phyloP scores from a whole-genome alignment of 257 asterid genomes.

The Cynanchum wilfordii region DNA sequence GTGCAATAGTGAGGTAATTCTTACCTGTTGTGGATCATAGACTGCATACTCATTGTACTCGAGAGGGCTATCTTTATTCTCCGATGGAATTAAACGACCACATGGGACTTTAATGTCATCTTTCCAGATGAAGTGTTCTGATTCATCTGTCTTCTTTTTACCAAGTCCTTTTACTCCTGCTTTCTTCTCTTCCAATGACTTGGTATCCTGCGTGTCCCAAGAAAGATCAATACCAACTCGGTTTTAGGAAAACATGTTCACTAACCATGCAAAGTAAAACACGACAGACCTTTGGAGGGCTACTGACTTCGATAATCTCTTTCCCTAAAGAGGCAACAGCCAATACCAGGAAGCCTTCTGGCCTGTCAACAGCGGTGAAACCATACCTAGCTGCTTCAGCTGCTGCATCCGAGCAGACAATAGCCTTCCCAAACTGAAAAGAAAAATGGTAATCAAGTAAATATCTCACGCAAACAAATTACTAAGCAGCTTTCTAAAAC shows the following conservation, averaged over 20 bases:
- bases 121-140: constrained; percentile 76
- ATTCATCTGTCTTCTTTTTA: constrained; percentile 60
- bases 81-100: constrained; percentile 54
- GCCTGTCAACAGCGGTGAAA: constrained; percentile 75
- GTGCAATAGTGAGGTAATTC: too few relatives aligned
- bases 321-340: constrained; percentile 77
- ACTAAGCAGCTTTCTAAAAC: background rate
- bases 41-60: constrained; percentile 85
- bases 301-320: constrained; percentile 31
- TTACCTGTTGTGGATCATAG: constrained; percentile 68
- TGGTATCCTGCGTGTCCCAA: constrained; percentile 28
- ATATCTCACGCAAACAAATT: background rate
- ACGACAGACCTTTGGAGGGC: constrained; percentile 36
- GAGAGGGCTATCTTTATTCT: constrained; percentile 52
- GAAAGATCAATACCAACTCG: too few relatives aligned
- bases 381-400: constrained; percentile 94
- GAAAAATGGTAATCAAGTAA: background rate
- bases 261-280: background rate
- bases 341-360: constrained; percentile 74
- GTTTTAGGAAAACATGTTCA: background rate
- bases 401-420: constrained; percentile 87
- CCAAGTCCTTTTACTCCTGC: constrained; percentile 63
- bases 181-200: constrained; percentile 52
- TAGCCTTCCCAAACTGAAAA: constrained; percentile 75
- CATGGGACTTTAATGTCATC: constrained; percentile 74